phyloP scores from a whole-genome alignment of 202 grass and related monocot species.

The Panicum virgatum region DNA sequence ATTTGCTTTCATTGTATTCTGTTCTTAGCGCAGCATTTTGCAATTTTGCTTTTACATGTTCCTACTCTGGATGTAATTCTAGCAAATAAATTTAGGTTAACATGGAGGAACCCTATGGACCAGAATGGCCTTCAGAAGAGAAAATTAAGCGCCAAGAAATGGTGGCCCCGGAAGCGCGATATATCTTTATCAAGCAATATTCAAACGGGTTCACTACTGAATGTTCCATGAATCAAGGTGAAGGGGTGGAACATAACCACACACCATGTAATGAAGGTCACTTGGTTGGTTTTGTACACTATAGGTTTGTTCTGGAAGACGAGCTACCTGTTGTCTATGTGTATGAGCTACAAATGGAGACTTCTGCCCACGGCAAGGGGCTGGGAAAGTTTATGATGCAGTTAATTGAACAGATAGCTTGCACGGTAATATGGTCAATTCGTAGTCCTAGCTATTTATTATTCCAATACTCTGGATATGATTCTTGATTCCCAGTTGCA shows the following conservation, averaged over 20 bases:
- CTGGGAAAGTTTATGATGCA: constrained; percentile 86
- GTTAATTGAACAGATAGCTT: constrained; percentile 72
- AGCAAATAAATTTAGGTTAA: constrained; percentile 50
- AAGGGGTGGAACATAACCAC: constrained; percentile 7
- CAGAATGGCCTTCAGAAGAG: constrained; percentile 84
- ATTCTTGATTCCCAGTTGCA: background rate
- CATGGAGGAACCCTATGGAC: constrained; percentile 69
- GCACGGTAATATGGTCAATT: constrained; percentile 59
- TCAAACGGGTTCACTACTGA: constrained; percentile 20
- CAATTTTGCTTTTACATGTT: background rate
- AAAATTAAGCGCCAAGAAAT: constrained; percentile 81
- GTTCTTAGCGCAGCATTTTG: background rate
- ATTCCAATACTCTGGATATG: constrained; percentile 5
- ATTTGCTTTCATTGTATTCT: background rate
- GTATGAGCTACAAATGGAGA: constrained; percentile 83
- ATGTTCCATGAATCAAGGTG: constrained; percentile 22
- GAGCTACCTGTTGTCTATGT: constrained; percentile 85
- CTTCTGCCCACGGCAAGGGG: constrained; percentile 67
- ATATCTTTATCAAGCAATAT: constrained; percentile 50
- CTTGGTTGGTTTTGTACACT: constrained; percentile 85
- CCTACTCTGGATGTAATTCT: constrained; percentile 13
- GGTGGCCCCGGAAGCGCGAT: constrained; percentile 62
- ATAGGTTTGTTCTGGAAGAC: constrained; percentile 83
- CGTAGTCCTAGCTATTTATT: background rate
- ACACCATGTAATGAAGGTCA: constrained; percentile 15